phyloP scores from a whole-genome alignment of 2,329 filamentous ascomycete genomes.

The Hysterium pulicare region DNA sequence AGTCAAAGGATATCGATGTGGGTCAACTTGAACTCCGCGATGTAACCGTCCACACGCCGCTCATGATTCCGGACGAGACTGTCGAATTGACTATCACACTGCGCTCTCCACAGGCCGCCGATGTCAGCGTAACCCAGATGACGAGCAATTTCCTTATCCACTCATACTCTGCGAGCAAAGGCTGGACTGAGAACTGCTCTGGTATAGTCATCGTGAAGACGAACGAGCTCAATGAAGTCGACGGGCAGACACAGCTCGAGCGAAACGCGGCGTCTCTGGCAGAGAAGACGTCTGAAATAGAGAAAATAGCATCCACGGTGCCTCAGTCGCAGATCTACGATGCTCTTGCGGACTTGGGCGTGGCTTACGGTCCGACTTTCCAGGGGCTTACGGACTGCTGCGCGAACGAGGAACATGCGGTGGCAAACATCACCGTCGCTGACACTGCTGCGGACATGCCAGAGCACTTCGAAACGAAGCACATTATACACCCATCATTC shows the following conservation, averaged over 20 bases:
- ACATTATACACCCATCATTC: constrained; percentile 11
- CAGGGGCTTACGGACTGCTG: constrained; percentile 49
- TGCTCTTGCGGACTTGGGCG: constrained; percentile 45
- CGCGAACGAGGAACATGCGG: constrained; percentile 32
- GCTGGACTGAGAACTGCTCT: constrained; percentile 58
- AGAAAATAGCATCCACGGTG: constrained; percentile 21
- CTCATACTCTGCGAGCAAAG: constrained; percentile 49
- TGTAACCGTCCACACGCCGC: constrained; percentile 16
- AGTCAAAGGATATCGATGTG: constrained; percentile 9
- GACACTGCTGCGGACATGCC: constrained; percentile 1
- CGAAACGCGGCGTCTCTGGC: constrained; percentile 6
- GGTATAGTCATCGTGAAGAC: constrained; percentile 39
- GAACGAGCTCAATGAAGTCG: constrained; percentile 41
- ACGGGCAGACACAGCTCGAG: constrained; percentile 29
- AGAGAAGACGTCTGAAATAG: constrained; percentile 6
- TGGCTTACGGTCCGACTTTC: constrained; percentile 52
- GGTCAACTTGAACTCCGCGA: constrained; percentile 17
- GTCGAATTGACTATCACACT: constrained; percentile 30
- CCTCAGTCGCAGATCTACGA: constrained; percentile 45
- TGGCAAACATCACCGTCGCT: constrained; percentile 14
- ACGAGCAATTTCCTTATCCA: constrained; percentile 48
- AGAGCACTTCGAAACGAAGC: not conserved
- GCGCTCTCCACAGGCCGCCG: constrained; percentile 6
- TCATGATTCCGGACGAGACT: constrained; percentile 24
- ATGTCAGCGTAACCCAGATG: not conserved